A percentile compares a stretch with the other conserved stretches of the same genome.
Conservation (phyloP, 495 filamentous ascomycete genomes). For the Neurospora hispaniola region DNA sequence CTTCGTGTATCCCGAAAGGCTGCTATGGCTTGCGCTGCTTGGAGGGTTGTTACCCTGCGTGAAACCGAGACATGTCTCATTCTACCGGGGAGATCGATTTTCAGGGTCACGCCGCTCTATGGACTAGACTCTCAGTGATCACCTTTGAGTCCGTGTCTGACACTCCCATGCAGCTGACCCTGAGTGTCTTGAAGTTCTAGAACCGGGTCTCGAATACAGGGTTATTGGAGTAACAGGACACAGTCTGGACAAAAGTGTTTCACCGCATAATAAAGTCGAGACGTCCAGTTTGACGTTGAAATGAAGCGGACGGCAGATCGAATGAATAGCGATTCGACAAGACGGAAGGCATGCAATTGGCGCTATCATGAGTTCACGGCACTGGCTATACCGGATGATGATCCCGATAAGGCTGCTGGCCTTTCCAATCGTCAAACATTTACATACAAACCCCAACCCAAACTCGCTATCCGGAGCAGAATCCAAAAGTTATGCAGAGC, state of each 20-base stretch:
- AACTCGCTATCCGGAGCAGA: neutral
- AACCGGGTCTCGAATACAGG: neutral
- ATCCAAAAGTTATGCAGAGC: neutral
- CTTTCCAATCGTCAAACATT: neutral
- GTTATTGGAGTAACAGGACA: neutral
- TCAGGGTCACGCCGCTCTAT: neutral
- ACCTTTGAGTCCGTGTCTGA: neutral
- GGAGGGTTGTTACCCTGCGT: neutral
- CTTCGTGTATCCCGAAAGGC: neutral
- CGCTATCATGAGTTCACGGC: neutral
- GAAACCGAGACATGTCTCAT: neutral
- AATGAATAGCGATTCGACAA: neutral
- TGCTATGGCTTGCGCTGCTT: neutral
- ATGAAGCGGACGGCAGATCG: neutral
- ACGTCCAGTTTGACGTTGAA: neutral
- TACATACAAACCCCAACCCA: neutral
- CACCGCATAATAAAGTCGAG: neutral
- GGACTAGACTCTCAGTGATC: neutral
- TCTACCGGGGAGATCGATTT: neutral
- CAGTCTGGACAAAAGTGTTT: neutral
- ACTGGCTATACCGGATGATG: neutral
- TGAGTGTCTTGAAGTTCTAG: neutral
- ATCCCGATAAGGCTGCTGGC: neutral
- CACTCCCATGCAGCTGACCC: neutral
- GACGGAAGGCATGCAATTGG: neutral